These are phyloP conservation scores for Colletotrichum camelliae DNA, from an alignment of 2,329 filamentous ascomycete genomes.

Conservation along the genomic window DNA sequence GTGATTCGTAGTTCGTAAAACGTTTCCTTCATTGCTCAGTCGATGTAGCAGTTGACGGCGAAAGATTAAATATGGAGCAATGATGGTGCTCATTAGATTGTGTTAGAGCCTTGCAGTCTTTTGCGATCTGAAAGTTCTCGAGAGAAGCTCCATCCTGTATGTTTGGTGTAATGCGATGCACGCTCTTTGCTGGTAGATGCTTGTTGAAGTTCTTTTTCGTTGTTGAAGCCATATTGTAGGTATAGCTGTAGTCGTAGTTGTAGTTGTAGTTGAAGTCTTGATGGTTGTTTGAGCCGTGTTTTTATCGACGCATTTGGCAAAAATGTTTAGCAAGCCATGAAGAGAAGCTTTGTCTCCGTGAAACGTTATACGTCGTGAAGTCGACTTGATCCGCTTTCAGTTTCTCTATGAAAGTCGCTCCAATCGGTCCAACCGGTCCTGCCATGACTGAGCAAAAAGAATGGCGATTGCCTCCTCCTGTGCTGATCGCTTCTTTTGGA, in stretches of 20 bases:
- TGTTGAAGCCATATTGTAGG: background rate
- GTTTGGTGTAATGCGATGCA: background rate
- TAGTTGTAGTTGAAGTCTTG: background rate
- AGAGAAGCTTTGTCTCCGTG: background rate
- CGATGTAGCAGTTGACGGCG: background rate
- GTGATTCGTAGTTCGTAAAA: background rate
- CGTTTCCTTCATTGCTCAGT: background rate
- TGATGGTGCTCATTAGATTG: background rate
- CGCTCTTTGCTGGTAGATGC: background rate
- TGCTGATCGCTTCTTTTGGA: background rate
- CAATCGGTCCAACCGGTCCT: background rate
- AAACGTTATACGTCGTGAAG: accelerated
- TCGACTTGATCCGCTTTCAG: background rate
- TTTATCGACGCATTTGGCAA: background rate
- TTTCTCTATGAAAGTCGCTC: background rate
- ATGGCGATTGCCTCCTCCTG: background rate
- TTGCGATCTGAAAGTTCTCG: background rate
- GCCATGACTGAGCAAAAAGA: background rate
- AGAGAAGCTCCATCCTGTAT: background rate
- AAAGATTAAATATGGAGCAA: background rate
- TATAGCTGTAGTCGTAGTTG: too few species aligned
- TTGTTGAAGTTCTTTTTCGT: background rate
- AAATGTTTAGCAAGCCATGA: background rate
- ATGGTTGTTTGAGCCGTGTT: too few species aligned
- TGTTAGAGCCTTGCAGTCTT: accelerated